Conservation (phyloP, 2,329 filamentous ascomycete species). For the Penicillium sp. region DNA sequence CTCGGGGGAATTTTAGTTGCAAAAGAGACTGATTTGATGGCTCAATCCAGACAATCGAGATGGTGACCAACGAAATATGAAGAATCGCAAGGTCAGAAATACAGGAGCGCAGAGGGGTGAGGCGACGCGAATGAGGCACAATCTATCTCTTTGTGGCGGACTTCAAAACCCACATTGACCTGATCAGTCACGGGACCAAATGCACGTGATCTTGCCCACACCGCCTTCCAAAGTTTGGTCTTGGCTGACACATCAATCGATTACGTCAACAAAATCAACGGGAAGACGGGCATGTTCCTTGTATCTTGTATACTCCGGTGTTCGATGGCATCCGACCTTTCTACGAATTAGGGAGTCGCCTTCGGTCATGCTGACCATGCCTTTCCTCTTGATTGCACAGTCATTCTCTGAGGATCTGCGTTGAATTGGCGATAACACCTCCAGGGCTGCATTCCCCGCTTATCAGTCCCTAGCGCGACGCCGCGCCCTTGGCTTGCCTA, state of each 20-base stretch:
- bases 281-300: background rate
- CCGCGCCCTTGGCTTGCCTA: constrained; percentile 12
- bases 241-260: background rate
- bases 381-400: background rate
- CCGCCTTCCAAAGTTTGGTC: constrained; percentile 2
- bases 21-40: constrained; percentile 9
- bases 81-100: constrained; percentile 8
- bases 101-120: constrained; percentile 8
- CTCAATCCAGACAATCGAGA: constrained; percentile 10
- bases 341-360: background rate
- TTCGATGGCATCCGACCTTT: background rate
- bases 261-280: background rate
- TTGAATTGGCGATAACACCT: constrained; percentile 1
- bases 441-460: constrained; percentile 13
- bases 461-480: constrained; percentile 18
- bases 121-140: constrained; percentile 25
- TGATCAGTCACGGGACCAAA: constrained; percentile 7
- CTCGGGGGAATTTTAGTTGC: constrained; percentile 5
- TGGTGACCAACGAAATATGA: constrained; percentile 6
- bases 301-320: background rate
- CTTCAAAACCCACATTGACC: constrained; percentile 38
- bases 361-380: background rate
- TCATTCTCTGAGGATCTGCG: background rate
- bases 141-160: constrained; percentile 37
- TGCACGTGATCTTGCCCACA: constrained; percentile 3